Evolutionary conservation across 768 basidiomycete species (phyloP).

Genomic region (Mycena pura): DNA sequence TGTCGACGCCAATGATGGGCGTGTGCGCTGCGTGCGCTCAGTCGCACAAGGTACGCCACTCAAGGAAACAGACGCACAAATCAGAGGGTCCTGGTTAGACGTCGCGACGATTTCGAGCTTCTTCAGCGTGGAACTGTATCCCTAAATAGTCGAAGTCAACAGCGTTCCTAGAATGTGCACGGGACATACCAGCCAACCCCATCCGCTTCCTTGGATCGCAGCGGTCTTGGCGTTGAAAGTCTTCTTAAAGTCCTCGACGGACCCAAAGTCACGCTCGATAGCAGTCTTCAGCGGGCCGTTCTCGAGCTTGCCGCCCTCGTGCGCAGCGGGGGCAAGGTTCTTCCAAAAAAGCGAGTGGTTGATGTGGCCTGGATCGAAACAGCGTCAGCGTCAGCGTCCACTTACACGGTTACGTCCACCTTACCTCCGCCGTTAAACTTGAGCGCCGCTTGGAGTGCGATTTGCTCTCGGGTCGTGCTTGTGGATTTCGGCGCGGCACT

Average conservation of each 20-base stretch:
- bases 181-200: slow-evolving; percentile 83
- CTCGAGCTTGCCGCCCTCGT: slow-evolving; percentile 68
- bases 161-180: not conserved
- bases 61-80: slow-evolving; percentile 38
- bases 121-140: slow-evolving; percentile 67
- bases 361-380: slow-evolving; percentile 69
- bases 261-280: slow-evolving; percentile 83
- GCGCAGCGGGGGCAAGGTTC: slow-evolving; percentile 81
- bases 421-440: slow-evolving; percentile 97
- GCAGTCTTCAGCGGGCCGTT: slow-evolving; percentile 78
- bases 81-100: slow-evolving; percentile 93
- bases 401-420: not conserved
- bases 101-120: slow-evolving; percentile 93
- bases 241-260: slow-evolving; percentile 85
- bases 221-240: slow-evolving; percentile 87
- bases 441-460: slow-evolving; percentile 87
- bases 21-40: slow-evolving; percentile 62
- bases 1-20: slow-evolving; percentile 94
- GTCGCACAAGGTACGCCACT: not conserved
- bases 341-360: slow-evolving; percentile 99
- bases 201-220: slow-evolving; percentile 95
- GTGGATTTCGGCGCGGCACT: too few relatives aligned
- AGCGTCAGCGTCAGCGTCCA: not conserved
- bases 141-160: slow-evolving; percentile 47
- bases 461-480: slow-evolving; percentile 73